A percentile compares a stretch with the other conserved stretches of the same genome.
These are phyloP conservation scores for Calonectria montana DNA, from an alignment of 2,329 filamentous ascomycete genomes.

Conservation along the genomic window DNA sequence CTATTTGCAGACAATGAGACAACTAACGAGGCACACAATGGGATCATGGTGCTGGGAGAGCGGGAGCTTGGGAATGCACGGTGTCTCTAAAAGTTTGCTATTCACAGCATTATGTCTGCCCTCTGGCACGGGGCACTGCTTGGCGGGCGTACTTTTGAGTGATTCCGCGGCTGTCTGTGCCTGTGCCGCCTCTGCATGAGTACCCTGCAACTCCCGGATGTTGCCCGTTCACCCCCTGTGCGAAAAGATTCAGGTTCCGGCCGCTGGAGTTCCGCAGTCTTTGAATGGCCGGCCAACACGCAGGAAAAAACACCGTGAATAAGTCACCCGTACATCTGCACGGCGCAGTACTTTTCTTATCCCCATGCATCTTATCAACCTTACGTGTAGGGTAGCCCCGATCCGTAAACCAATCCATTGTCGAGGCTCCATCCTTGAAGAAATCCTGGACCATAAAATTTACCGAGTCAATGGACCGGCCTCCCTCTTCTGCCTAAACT, in stretches of 20 bases:
- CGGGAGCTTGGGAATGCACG: not conserved
- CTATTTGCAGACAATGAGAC: conserved; percentile 11
- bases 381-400: conserved; percentile 19
- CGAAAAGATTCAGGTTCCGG: not conserved
- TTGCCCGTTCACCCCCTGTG: conserved; percentile 13
- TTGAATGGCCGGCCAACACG: conserved; percentile 22
- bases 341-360: not conserved
- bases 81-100: not conserved
- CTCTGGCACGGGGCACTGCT: not conserved
- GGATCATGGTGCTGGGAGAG: not conserved
- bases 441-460: conserved; percentile 34
- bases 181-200: conserved; percentile 13
- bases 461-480: conserved; percentile 38
- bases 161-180: conserved; percentile 2
- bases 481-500: conserved; percentile 42
- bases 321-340: not conserved
- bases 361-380: conserved; percentile 4
- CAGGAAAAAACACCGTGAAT: conserved; percentile 3
- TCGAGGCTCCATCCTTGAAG: conserved; percentile 33
- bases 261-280: not conserved
- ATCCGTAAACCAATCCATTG: conserved; percentile 36
- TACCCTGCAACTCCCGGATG: conserved; percentile 9
- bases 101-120: not conserved
- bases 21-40: not conserved
- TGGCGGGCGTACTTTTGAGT: not conserved